phyloP scores from a whole-genome alignment of 192 early-diverging fungal genomes.

The Coemansia sp. region DNA sequence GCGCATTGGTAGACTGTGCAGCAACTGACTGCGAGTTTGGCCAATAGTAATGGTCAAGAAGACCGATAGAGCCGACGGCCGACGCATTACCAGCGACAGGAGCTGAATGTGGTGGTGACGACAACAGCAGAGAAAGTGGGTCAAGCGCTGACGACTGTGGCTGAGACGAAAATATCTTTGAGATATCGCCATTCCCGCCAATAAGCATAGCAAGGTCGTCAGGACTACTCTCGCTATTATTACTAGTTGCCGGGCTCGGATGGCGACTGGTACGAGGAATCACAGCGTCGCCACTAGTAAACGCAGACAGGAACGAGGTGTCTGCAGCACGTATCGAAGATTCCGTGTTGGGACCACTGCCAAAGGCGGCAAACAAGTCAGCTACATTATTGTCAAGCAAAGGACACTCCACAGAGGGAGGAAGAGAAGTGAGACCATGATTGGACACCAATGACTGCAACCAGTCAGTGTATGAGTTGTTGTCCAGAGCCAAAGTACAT shows the following conservation, averaged over 20 bases:
- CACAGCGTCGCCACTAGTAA: constrained; percentile 26
- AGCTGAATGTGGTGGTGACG: constrained; percentile 28
- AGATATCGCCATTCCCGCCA: constrained; percentile 5
- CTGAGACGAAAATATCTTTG: background rate
- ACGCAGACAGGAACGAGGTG: background rate
- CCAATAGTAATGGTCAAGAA: constrained; percentile 26
- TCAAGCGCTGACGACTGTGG: constrained; percentile 21
- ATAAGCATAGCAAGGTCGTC: constrained; percentile 36
- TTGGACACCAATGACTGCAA: constrained; percentile 17
- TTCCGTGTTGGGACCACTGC: background rate
- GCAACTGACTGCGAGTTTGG: constrained; percentile 8
- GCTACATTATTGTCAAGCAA: constrained; percentile 40
- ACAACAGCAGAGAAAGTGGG: constrained; percentile 39
- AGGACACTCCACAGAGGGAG: background rate
- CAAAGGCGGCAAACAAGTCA: constrained; percentile 32
- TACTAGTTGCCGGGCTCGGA: constrained; percentile 33
- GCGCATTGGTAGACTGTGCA: background rate
- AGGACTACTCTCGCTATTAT: constrained; percentile 39
- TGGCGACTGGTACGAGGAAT: constrained; percentile 40
- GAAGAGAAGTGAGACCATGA: constrained; percentile 20
- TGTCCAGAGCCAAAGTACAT: constrained; percentile 11
- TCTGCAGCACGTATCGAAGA: background rate
- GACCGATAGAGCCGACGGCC: background rate
- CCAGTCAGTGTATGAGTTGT: constrained; percentile 22
- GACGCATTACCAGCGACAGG: background rate